Base-by-base conservation (phyloP, 129 eudicot species). In the Erigeron canadensis region DNA sequence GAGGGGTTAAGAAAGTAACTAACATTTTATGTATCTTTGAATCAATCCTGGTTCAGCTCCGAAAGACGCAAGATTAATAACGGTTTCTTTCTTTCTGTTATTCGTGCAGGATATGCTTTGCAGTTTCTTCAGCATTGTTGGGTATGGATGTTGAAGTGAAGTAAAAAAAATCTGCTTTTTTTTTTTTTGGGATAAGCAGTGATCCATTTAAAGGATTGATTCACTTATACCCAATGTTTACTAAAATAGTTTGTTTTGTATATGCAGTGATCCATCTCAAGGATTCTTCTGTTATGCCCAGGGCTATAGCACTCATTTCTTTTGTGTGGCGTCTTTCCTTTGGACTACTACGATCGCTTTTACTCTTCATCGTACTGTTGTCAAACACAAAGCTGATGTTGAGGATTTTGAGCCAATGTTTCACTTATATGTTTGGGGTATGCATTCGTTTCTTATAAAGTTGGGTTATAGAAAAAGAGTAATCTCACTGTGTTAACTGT, bases 351-450 rank as follows among this genome's bases (percentile, higher is more conserved):
- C 96, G 56, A 89, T 93, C 64, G 98, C 98, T 46, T 93, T 93
- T 78, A 93, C 98, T 68, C 90, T 93, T 61, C 98, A 93, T 80
- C 89, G 98, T 50, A 89, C 98, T 65, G 98, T 94, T 81, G 98
- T 94, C 68, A 88, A 84, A 79, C 98, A 93, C 80, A 93, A 93
- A 83, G 81, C 96, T 67, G 98, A 93, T 62, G 98, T 94, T 23
- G 96, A 89, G 78, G 98, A 94, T 81, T 87, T 94, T 77, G 97
- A 94, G 87, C 96, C 98, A 67, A 82, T 94, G 86, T 94, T 94
- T 79, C 99, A 94, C 85, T 81, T 89, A 37, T 94, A 94, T 83
- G 98, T 93, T 67, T 93, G 98, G 98, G 98, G 98, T 93, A 88
- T 70, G 92, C 79, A 71, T 63, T 62, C 19, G 19, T 37, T 7